Conservation (phyloP, 2,329 filamentous ascomycete genomes). For the Colletotrichum liaoningense region DNA sequence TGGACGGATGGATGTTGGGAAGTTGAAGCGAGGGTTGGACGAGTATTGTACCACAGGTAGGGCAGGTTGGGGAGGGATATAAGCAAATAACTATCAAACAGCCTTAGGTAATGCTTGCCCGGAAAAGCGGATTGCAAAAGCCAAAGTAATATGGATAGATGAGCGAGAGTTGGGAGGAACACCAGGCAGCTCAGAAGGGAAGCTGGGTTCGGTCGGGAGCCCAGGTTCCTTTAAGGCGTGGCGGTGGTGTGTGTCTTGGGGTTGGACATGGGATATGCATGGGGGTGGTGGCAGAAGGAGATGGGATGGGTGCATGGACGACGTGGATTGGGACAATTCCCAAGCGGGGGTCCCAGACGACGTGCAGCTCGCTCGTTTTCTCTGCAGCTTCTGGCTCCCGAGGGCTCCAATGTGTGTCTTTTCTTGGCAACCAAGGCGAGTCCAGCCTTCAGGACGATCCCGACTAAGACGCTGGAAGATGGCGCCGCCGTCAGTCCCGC, state of each 20-base stretch:
- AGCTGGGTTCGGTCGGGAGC: slow-evolving; percentile 34
- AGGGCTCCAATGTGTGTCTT: slow-evolving; percentile 1
- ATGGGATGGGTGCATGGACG: slow-evolving; percentile 28
- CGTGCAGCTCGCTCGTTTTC: slow-evolving; percentile 28
- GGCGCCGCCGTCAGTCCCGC: slow-evolving; percentile 17
- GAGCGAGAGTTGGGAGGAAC: slow-evolving; percentile 18
- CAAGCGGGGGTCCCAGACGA: slow-evolving; percentile 16
- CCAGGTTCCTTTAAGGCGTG: slow-evolving; percentile 35
- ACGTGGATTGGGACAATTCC: slow-evolving; percentile 15
- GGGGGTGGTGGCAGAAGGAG: slow-evolving; percentile 21
- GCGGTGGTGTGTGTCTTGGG: slow-evolving; percentile 29
- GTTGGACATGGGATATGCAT: slow-evolving; percentile 30
- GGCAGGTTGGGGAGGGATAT: slow-evolving; percentile 5
- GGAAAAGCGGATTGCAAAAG: neutral
- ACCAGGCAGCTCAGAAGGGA: slow-evolving; percentile 15
- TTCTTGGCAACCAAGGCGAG: slow-evolving; percentile 18
- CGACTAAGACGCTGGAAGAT: slow-evolving; percentile 6
- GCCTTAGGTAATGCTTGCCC: slow-evolving; percentile 5
- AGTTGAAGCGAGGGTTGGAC: slow-evolving; percentile 1
- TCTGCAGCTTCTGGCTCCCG: slow-evolving; percentile 26
- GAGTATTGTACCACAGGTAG: neutral
- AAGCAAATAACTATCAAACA: slow-evolving; percentile 18
- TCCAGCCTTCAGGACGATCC: slow-evolving; percentile 7
- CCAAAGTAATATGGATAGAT: slow-evolving; percentile 9
- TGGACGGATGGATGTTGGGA: slow-evolving; percentile 9